phyloP scores from a whole-genome alignment of 768 basidiomycete species.

The Cystofilobasidium capitatum region DNA sequence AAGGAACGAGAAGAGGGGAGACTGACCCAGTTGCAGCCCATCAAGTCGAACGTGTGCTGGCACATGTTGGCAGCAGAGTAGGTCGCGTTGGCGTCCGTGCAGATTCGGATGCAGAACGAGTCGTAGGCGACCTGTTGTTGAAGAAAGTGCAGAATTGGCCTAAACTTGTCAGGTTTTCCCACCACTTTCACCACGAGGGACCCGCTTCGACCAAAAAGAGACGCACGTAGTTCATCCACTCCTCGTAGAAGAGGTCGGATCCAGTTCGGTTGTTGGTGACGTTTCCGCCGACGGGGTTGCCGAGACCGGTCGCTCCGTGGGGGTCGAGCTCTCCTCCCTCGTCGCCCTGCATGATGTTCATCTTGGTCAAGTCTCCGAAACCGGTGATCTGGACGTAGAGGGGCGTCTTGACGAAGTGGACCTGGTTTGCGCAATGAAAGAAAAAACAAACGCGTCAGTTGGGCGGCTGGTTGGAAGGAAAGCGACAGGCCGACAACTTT shows the following conservation, averaged over 20 bases:
- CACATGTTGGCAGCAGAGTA: conserved; percentile 40
- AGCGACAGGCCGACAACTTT: not conserved
- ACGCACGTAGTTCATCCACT: conserved; percentile 29
- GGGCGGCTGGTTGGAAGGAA: not conserved
- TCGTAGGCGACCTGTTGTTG: conserved; percentile 32
- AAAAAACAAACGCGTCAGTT: conserved; percentile 23
- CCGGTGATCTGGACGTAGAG: conserved; percentile 47
- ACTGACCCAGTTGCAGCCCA: conserved; percentile 36
- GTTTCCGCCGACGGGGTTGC: conserved; percentile 42
- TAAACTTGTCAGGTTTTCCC: not conserved
- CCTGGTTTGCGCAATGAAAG: no score
- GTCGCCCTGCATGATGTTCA: conserved; percentile 41
- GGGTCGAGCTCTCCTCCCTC: conserved; percentile 45
- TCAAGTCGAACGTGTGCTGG: conserved; percentile 36
- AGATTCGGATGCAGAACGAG: conserved; percentile 46
- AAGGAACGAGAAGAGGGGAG: not conserved
- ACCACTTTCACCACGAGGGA: conserved; percentile 26
- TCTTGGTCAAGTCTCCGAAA: conserved; percentile 43
- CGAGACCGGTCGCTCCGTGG: conserved; percentile 39
- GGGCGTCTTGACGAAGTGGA: conserved; percentile 45
- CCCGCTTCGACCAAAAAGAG: no score
- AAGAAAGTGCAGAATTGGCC: conserved; percentile 5
- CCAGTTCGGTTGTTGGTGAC: conserved; percentile 41
- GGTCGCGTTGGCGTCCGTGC: conserved; percentile 43
- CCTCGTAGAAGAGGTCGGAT: conserved; percentile 41